Conservation (phyloP, 495 filamentous ascomycete genomes). For the Echria macrotheca region DNA sequence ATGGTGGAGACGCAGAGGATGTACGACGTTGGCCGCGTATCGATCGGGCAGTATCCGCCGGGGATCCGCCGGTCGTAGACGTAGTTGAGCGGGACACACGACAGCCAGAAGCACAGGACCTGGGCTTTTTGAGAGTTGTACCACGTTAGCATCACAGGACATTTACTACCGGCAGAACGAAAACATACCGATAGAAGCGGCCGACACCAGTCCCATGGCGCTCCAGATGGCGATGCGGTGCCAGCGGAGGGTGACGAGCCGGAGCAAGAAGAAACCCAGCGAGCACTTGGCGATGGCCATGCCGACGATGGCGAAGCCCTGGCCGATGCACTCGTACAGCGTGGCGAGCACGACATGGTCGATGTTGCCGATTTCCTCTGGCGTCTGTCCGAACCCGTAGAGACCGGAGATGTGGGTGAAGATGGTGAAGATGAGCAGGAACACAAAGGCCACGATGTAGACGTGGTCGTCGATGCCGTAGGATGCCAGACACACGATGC, state of each 20-base stretch:
- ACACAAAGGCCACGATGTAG: slow-evolving; percentile 21
- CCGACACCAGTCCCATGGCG: slow-evolving; percentile 19
- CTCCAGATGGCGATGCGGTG: slow-evolving; percentile 24
- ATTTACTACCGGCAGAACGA: not conserved
- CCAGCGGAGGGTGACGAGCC: slow-evolving; percentile 18
- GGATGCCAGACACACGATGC: slow-evolving; percentile 24
- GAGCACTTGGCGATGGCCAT: slow-evolving; percentile 30
- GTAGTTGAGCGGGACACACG: slow-evolving; percentile 17
- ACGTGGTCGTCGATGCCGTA: slow-evolving; percentile 32
- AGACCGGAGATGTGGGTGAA: slow-evolving; percentile 25
- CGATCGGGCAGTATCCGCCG: slow-evolving; percentile 16
- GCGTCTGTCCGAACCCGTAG: slow-evolving; percentile 19
- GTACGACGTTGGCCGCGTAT: slow-evolving; percentile 20
- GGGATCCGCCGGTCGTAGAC: slow-evolving; percentile 19
- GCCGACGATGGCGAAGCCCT: slow-evolving; percentile 21
- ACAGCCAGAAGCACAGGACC: slow-evolving; percentile 18
- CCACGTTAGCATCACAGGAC: slow-evolving; percentile 5
- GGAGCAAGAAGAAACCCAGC: slow-evolving; percentile 27
- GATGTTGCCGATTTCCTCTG: slow-evolving; percentile 14
- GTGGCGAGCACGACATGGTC: not conserved
- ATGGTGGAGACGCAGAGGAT: slow-evolving; percentile 20
- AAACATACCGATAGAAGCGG: slow-evolving; percentile 16
- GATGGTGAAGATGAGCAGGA: slow-evolving; percentile 22
- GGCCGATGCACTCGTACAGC: slow-evolving; percentile 9
- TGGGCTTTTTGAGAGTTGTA: slow-evolving; percentile 18